Evolutionary conservation across 352 stramenopile genomes (phyloP).

Genomic region (Pythium brassicae): DNA sequence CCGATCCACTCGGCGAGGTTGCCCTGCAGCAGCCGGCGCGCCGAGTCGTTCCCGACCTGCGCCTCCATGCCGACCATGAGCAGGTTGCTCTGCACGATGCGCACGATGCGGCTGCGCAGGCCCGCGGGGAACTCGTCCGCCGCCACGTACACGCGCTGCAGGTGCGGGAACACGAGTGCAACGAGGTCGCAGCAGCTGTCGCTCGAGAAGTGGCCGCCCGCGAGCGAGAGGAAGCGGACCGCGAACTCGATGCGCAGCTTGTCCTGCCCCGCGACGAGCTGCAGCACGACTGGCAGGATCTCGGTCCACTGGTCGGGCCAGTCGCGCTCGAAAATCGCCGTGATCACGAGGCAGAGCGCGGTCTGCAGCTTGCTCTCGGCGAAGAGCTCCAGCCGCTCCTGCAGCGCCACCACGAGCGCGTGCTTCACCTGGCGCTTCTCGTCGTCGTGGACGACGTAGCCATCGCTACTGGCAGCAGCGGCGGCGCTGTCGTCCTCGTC

Average conservation of each 20-base stretch:
- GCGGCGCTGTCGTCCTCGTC: constrained; percentile 14
- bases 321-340: constrained; percentile 80
- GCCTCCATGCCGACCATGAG: constrained; percentile 83
- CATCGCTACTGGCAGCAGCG: background rate
- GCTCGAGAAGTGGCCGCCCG: constrained; percentile 68
- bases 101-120: constrained; percentile 52
- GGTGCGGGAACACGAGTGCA: constrained; percentile 64
- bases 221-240: constrained; percentile 71
- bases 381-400: constrained; percentile 57
- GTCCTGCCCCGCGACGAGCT: constrained; percentile 48
- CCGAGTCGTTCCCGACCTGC: constrained; percentile 59
- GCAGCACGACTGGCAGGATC: constrained; percentile 58
- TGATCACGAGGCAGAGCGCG: constrained; percentile 67
- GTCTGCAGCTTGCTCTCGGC: constrained; percentile 73
- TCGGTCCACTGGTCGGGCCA: constrained; percentile 82
- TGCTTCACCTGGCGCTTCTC: constrained; percentile 69
- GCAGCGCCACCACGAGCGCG: constrained; percentile 49
- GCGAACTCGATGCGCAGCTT: constrained; percentile 63
- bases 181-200: constrained; percentile 80
- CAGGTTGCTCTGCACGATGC: constrained; percentile 74
- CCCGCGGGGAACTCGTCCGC: constrained; percentile 38
- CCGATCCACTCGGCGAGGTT: constrained; percentile 72
- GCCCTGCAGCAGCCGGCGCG: constrained; percentile 52
- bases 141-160: constrained; percentile 57
- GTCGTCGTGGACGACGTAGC: constrained; percentile 50